Conservation (phyloP, 208 protist species). For the Porcisia deanei region DNA sequence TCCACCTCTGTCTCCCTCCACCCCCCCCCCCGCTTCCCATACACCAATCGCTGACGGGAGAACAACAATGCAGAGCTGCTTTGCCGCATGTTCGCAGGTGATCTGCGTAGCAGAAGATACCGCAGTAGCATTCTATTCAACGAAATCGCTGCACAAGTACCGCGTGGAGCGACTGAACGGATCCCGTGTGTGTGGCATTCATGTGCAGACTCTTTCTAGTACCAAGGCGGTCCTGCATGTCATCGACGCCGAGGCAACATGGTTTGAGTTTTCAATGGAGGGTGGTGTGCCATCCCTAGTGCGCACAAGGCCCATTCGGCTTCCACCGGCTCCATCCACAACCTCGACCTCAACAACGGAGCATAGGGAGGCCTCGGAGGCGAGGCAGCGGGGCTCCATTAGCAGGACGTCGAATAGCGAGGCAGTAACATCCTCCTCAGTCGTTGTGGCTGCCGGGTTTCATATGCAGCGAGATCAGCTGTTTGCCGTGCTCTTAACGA, state of each 20-base stretch:
- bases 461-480: conserved; percentile 46
- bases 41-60: conserved; percentile 11
- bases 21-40: neutral
- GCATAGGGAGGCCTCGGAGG: neutral
- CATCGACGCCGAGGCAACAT: conserved; percentile 72
- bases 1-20: neutral
- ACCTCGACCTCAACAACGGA: neutral
- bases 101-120: conserved; percentile 85
- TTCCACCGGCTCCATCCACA: conserved; percentile 2
- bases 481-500: conserved; percentile 69
- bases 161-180: conserved; percentile 81
- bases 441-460: conserved; percentile 41
- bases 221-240: conserved; percentile 56
- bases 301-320: conserved; percentile 15
- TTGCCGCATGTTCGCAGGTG: conserved; percentile 70
- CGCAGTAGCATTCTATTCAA: conserved; percentile 74
- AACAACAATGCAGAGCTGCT: conserved; percentile 43
- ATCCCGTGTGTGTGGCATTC: conserved; percentile 61
- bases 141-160: conserved; percentile 84
- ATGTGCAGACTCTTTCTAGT: conserved; percentile 22
- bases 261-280: conserved; percentile 60
- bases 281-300: conserved; percentile 21
- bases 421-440: neutral
- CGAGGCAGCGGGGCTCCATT: neutral
- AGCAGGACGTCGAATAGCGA: neutral